Base-by-base conservation (phyloP, 306 rosid species). In the Cucurbita moschata region DNA sequence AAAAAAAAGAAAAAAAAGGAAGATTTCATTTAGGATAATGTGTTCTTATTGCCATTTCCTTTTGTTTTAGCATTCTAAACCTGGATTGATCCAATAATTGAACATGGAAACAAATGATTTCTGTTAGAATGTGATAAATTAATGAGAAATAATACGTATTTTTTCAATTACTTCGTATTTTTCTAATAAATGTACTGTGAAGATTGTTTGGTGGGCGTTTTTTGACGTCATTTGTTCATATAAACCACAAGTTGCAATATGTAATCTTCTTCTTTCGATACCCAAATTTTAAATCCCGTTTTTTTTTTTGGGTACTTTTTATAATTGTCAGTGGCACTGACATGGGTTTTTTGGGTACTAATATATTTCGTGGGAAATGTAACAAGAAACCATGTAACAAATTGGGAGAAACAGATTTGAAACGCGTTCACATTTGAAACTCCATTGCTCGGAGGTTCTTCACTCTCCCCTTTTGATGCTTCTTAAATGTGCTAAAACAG, bases 261-360 rank as follows among this genome's bases (percentile, higher is more conserved):
- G 76, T 44, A 40, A 64, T 66, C 73, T 46, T 67, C 19, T 23
- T 67, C 50, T 65, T 65, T 5, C 73, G 11, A 12, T 46, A 46
- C 73, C 42, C 73, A 66, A 43, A 66, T 66, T 66, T 5, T 44
- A 7, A 30, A 11, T 67, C 47, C 9, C 10, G 1, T 46, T 46
- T 46, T 66, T 67, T 44, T 44, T 65, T 40, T 47, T 9, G 3
- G 19, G 15, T 1, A 3, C 2, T 11, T 51, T 68, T 68, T 68
- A 14, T 47, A 50, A 30, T 70, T 70, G 74, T 13, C 7, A 70
- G 59, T 69, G 59, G 70, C 23, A 63, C 35, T 64, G 52, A 23
- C 71, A 64, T 64, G 71, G 71, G 71, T n/a, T 64, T 42, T 42
- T 19, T 64, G 71, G 71, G 71, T 64, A 51, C 71, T 64, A 64